Evolutionary conservation across 192 early-diverging fungal genomes (phyloP), one percentile per base, ranked within the genome.

Genomic region (Coemansia sp.): DNA sequence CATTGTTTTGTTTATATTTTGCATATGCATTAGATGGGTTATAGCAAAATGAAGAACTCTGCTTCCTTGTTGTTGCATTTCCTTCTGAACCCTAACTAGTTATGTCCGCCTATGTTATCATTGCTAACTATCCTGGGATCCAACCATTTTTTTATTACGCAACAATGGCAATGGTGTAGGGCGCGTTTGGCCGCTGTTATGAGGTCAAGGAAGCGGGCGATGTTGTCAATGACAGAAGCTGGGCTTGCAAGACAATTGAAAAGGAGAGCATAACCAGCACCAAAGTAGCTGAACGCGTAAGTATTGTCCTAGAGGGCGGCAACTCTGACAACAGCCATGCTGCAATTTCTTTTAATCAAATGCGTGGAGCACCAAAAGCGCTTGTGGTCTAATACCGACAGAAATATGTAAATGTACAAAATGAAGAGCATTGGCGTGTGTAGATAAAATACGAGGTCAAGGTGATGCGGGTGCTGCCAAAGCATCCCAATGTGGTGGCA

Each of bases 131-230:
- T 16, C n/a, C 14, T 16, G n/a, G 46, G 46, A 16, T 16, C 8
- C 43, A 12, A 13, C 22, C 5, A 22, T 19, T 6, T 12, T 53
- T 22, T 12, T 19, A 7, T 22, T 25, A 25, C 25, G 25, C 25
- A 25, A 53, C 20, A 22, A 7, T 53, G 50, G 1, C 50, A 53
- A 53, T 17, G 5, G 3, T 48, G 38, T 79, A 96, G 94, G 95
- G 95, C 37, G 95, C 94, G 19, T 96, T 96, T 83, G 94, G 93
- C 5, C 86, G 89, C 38, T 94, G 92, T 70, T 96, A 90, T 63
- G 79, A 89, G 57, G 92, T 93, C n/a, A 65, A 51, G 40, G 74
- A 71, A 11, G 10, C 55, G 16, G 57, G 60, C 0, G 81, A 86
- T 46, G 39, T 59, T 1, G 81, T 25, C 25, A 25, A 80, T 38